Base-by-base conservation (phyloP, 805 yeast genomes). In the Wickerhamiella parazyma region DNA sequence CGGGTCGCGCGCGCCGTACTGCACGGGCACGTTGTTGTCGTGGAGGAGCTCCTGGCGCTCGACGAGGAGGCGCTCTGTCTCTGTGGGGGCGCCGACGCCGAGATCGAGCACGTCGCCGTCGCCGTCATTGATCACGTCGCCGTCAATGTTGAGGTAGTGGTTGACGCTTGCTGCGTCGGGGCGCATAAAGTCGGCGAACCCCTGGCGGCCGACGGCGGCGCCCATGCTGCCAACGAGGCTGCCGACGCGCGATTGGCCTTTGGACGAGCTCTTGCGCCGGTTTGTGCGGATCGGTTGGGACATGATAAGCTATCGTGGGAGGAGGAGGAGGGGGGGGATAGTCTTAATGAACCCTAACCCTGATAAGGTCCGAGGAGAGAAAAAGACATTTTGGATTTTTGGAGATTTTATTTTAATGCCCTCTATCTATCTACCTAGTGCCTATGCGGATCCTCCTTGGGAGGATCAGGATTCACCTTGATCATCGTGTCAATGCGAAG, bases 401-500 rank as follows among this genome's bases (percentile, higher is more conserved):
- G 24, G 24, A 5, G 24, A n/a, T n/a, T n/a, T n/a, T n/a, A n/a
- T n/a, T n/a, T n/a, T n/a, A n/a, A 16, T 25, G 28, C 28, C n/a
- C n/a, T 11, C 28, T n/a, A n/a, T 25, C n/a, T 9, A 25, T 9
- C 10, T 9, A 9, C 20, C 41, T 61, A 76, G 64, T 86, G 95
- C 44, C 67, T 94, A 60, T 89, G 96, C 19, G 89, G 87, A 55
- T 84, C 95, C 66, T 87, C 94, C 52, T 57, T 50, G 25, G 57
- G 57, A 50, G 80, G 84, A 59, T 91, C 98, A 10, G 98, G 98
- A 56, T 89, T 93, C 49, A 91, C 95, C 39, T 85, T 83, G 57
- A 91, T 89, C 94, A 89, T 87, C 41, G 99, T 91, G 63, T 91
- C 99, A 57, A 91, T 91, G 71, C 99, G 79, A 56, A 93, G 71